A percentile compares a stretch with the other conserved stretches of the same genome.
Conservation (phyloP, 2,329 filamentous ascomycete genomes). For the Neurospora crassa region DNA sequence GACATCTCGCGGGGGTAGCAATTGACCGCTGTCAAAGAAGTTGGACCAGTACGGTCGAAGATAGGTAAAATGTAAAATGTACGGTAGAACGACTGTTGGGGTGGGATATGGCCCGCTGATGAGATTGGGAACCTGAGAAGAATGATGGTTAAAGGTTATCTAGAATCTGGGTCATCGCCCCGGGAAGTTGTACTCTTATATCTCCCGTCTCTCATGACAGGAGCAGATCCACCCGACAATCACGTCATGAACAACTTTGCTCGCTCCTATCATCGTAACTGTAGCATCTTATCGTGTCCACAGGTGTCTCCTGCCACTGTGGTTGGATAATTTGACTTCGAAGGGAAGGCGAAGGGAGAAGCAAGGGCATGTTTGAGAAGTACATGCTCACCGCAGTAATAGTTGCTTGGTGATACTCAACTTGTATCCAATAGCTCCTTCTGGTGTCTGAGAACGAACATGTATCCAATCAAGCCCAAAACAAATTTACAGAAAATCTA, state of each 20-base stretch:
- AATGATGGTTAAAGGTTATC: not conserved
- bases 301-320: not conserved
- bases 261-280: not conserved
- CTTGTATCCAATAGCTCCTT: not conserved
- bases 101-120: not conserved
- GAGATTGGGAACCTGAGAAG: not conserved
- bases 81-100: not conserved
- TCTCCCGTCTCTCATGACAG: not conserved
- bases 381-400: not conserved
- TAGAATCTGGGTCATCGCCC: not conserved
- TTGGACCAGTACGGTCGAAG: not conserved
- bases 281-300: not conserved
- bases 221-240: not conserved
- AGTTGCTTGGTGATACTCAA: not conserved
- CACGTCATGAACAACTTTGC: not conserved
- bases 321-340: not conserved
- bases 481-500: not conserved
- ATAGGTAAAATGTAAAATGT: not conserved
- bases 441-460: not conserved
- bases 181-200: not conserved
- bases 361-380: not conserved
- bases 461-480: not conserved
- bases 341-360: not conserved
- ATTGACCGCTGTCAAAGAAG: not conserved
- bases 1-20: not conserved